These are phyloP conservation scores for Leccinum arenicola DNA, from an alignment of 768 basidiomycete genomes.

Conservation along the genomic window DNA sequence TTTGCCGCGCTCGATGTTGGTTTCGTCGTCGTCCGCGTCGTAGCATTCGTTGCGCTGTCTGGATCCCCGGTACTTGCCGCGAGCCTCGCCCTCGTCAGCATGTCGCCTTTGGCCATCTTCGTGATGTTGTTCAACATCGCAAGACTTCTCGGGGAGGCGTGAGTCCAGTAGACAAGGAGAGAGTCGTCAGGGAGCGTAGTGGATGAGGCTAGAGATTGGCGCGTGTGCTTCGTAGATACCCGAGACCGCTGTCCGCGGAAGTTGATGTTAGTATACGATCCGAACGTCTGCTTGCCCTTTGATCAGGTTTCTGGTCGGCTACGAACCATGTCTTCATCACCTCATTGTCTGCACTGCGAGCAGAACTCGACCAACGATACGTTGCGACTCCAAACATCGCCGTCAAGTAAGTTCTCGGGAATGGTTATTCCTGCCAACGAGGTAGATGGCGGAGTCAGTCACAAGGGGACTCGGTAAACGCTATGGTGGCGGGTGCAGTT, in stretches of 20 bases:
- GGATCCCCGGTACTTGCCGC: slow-evolving; percentile 10
- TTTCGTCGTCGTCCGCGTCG: slow-evolving; percentile 17
- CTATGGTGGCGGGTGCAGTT: not conserved
- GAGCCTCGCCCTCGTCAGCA: slow-evolving; percentile 11
- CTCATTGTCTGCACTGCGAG: not conserved
- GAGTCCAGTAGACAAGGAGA: not conserved
- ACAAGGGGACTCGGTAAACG: not conserved
- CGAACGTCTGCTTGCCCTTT: not conserved
- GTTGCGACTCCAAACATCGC: not conserved
- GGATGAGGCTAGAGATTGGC: not conserved
- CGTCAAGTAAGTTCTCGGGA: not conserved
- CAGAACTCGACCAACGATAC: not conserved
- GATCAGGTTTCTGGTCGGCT: not conserved
- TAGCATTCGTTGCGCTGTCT: slow-evolving; percentile 11
- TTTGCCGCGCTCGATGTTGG: slow-evolving; percentile 22
- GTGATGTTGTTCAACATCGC: slow-evolving; percentile 1
- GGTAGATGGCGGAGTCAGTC: not conserved
- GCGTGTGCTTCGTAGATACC: not conserved
- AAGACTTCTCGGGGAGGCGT: not conserved
- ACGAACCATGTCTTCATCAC: not conserved
- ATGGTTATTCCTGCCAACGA: not conserved
- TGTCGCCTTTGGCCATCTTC: slow-evolving; percentile 6
- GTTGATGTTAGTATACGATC: not conserved
- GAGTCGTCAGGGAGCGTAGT: not conserved
- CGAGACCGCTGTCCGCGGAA: not conserved